These are phyloP conservation scores for Lachancea dasiensis DNA, from an alignment of 805 yeast species.

Conservation along the genomic window DNA sequence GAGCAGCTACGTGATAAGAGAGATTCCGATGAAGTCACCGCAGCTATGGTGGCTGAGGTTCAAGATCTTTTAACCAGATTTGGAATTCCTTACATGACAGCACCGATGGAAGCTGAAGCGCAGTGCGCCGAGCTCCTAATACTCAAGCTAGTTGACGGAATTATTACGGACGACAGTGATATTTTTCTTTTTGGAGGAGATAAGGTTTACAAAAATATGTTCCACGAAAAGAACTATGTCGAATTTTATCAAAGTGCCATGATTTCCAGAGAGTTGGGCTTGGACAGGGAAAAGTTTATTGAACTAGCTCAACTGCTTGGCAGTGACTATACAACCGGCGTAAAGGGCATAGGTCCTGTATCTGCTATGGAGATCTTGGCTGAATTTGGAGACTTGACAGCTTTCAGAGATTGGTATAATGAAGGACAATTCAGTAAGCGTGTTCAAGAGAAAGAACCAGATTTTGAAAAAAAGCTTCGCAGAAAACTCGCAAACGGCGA, in stretches of 20 bases:
- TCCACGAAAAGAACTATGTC: constrained; percentile 86
- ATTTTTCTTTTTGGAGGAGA: constrained; percentile 90
- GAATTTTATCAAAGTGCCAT: constrained; percentile 68
- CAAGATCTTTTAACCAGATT: constrained; percentile 81
- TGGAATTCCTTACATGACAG: constrained; percentile 91
- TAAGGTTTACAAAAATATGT: constrained; percentile 82
- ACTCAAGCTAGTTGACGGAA: constrained; percentile 83
- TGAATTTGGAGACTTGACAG: constrained; percentile 53
- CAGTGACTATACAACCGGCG: constrained; percentile 91
- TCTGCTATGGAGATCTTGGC: constrained; percentile 85
- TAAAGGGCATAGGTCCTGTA: constrained; percentile 92
- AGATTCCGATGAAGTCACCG: constrained; percentile 88
- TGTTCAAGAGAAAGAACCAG: constrained; percentile 37
- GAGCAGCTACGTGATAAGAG: constrained; percentile 63
- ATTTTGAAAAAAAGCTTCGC: constrained; percentile 53
- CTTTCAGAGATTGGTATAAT: constrained; percentile 38
- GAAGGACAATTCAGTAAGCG: constrained; percentile 38
- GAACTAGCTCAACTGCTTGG: constrained; percentile 82
- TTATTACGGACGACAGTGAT: constrained; percentile 96
- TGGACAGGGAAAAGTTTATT: constrained; percentile 58
- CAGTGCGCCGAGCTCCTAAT: constrained; percentile 80
- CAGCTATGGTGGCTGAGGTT: constrained; percentile 80
- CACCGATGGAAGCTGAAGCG: constrained; percentile 99
- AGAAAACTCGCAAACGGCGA: constrained; percentile 48
- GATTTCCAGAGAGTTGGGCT: constrained; percentile 57